Base-by-base conservation (phyloP, 139 green algal genomes). In the Astrephomene gubernaculifera region DNA sequence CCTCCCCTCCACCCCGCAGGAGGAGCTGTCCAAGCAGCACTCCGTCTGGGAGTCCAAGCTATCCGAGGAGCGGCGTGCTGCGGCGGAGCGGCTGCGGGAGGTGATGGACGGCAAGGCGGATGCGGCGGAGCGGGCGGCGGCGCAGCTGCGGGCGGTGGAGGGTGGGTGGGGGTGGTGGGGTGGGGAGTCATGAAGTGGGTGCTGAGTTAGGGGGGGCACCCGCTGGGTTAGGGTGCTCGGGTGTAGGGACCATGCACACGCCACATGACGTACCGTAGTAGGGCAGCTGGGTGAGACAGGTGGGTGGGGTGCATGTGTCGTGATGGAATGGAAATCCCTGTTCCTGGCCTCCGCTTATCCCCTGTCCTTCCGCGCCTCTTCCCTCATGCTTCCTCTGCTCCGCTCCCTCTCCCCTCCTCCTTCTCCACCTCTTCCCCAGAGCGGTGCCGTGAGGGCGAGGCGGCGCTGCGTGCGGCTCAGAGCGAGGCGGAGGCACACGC, bases 61-160 rank as follows among this genome's bases (percentile, higher is more conserved):
- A 22, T 54, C 78, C 5, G 82, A 87, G 45, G 83, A 86, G 65
- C 24, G 39, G 41, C 76, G 79, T 17, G 49, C 71, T 0, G 74
- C 57, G 2, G 49, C 65, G 9, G 83, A 83, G 52, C 63, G 71
- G 41, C 63, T 76, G 43, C 76, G 78, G 29, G 76, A 85, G 61
- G 45, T 88, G 49, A 17, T 64, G 61, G 72, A 79, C 38, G 68
- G 71, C 25, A 69, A 61, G 70, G 68, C 72, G 17, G 76, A 88
- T n/a, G 60, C 75, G 71, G 35, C 57, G 38, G 78, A 85, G 71
- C 60, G 83, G 82, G 82, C 82, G 29, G 39, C 78, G 19, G 71
- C 39, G 60, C 53, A 61, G 78, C 82, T 71, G 74, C 74, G 49
- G 67, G 31, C 49, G 33, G 52, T n/a, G 49, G 70, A 71, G 1